Base-by-base conservation (phyloP, 192 early-diverging fungal genomes). In the Jimgerdemannia flammicorona region DNA sequence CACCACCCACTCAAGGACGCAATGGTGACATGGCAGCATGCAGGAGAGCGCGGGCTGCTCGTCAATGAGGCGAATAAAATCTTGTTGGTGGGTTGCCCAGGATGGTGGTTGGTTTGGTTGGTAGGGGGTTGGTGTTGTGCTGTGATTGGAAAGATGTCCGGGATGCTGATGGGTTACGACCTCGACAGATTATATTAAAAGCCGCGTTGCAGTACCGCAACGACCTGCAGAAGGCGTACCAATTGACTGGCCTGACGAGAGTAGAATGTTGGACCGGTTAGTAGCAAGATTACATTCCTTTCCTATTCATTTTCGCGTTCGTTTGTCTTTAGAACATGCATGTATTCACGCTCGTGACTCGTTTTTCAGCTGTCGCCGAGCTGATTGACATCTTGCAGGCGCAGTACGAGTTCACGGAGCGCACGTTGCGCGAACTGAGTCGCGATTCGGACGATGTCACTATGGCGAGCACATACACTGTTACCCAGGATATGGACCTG, bases 361-460 rank as follows among this genome's bases (percentile, higher is more conserved):
- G 6, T 2, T 14, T 0, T 10, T 14, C 49, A 59, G 49, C 49
- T 59, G 49, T 59, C 49, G 8, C 49, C 14, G 49, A 59, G 49
- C 49, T 81, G 2, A 81, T 81, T 54, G 73, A 73, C 4, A 59
- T 75, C 4, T 54, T 81, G 9, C 71, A 74, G 0, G 72, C 66
- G 4, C 77, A 78, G 49, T 81, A 76, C 49, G 49, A 18, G 17
- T 4, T 18, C 2, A 81, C 80, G 3, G 49, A 59, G 49, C 49
- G 49, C 49, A 59, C 49, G 49, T 14, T 59, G 49, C 49, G 49
- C 14, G 49, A 59, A 2, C 49, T 59, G 49, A 14, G 49, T 14
- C 49, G 49, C 49, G 49, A 59, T 10, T 6, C 49, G 8, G 49
- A 59, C 14, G 49, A 59, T 59, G 49, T 14, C 8, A 14, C 49